These are phyloP conservation scores for Magnolia changhungtana DNA, from an alignment of 164 flowering plant species.

Conservation along the genomic window DNA sequence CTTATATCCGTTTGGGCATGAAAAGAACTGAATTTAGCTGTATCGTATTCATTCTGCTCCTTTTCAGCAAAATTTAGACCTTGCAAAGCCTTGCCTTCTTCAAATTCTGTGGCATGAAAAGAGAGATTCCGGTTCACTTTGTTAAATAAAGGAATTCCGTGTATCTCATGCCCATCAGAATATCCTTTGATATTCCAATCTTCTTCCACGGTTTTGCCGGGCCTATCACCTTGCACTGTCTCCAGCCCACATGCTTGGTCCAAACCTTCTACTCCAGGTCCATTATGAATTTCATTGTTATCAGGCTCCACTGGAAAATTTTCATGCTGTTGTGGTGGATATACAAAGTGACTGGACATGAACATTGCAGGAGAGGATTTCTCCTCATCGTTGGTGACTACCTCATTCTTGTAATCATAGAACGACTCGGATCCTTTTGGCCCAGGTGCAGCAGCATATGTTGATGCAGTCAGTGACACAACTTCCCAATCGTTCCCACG, in stretches of 20 bases:
- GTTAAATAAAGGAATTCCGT: conserved; percentile 37
- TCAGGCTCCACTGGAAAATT: conserved; percentile 54
- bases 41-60: conserved; percentile 39
- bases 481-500: conserved; percentile 98
- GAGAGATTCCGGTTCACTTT: conserved; percentile 36
- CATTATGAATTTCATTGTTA: conserved; percentile 28
- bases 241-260: conserved; percentile 22
- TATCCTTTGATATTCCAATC: conserved; percentile 34
- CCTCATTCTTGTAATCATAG: conserved; percentile 28
- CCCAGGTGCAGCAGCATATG: conserved; percentile 90
- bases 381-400: conserved; percentile 22
- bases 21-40: conserved; percentile 27
- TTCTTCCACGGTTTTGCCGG: conserved; percentile 42
- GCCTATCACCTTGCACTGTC: conserved; percentile 31
- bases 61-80: conserved; percentile 37
- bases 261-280: conserved; percentile 23
- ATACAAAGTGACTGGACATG: conserved; percentile 88
- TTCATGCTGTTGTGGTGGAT: conserved; percentile 73
- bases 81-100: conserved; percentile 32
- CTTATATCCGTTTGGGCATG: conserved; percentile 21
- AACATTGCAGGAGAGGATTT: conserved; percentile 66
- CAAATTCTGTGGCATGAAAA: conserved; percentile 32
- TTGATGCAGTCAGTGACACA: conserved; percentile 90
- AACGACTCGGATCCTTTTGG: conserved; percentile 36
- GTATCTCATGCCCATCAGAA: conserved; percentile 38